Evolutionary conservation across 805 yeast genomes (phyloP).

Genomic region (Priceomyces castillae): DNA sequence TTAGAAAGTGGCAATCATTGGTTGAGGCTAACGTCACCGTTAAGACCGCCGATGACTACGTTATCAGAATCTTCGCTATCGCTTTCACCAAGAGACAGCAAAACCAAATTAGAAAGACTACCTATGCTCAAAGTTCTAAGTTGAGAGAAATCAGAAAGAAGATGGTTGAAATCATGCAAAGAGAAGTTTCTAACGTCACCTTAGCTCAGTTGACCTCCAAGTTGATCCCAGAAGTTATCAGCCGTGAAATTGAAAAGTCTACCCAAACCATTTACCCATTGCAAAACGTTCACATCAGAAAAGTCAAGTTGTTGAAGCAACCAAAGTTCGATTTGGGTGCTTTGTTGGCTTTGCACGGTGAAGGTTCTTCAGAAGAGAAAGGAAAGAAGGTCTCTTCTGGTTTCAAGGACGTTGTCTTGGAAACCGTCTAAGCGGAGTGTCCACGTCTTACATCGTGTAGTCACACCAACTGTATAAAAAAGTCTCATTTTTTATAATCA

Average conservation of each 20-base stretch:
- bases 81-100: slow-evolving; percentile 98
- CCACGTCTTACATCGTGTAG: not conserved
- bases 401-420: slow-evolving; percentile 98
- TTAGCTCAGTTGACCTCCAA: slow-evolving; percentile 95
- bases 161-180: slow-evolving; percentile 93
- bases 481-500: slow-evolving; percentile 2
- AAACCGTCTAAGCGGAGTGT: slow-evolving; percentile 74
- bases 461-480: slow-evolving; percentile 4
- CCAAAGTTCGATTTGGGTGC: slow-evolving; percentile 98
- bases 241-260: slow-evolving; percentile 97
- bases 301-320: slow-evolving; percentile 96
- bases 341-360: slow-evolving; percentile 96
- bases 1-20: slow-evolving; percentile 98
- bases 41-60: slow-evolving; percentile 97
- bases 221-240: slow-evolving; percentile 98
- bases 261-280: slow-evolving; percentile 94
- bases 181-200: slow-evolving; percentile 93
- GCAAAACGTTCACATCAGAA: slow-evolving; percentile 98
- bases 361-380: slow-evolving; percentile 83
- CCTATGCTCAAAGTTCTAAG: slow-evolving; percentile 97
- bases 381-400: slow-evolving; percentile 97
- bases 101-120: slow-evolving; percentile 95
- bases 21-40: slow-evolving; percentile 98
- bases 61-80: slow-evolving; percentile 92
- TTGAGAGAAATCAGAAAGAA: slow-evolving; percentile 96